Conservation (phyloP, 371 early-diverging fungal genomes). For the Blastocladiella emersonii region DNA sequence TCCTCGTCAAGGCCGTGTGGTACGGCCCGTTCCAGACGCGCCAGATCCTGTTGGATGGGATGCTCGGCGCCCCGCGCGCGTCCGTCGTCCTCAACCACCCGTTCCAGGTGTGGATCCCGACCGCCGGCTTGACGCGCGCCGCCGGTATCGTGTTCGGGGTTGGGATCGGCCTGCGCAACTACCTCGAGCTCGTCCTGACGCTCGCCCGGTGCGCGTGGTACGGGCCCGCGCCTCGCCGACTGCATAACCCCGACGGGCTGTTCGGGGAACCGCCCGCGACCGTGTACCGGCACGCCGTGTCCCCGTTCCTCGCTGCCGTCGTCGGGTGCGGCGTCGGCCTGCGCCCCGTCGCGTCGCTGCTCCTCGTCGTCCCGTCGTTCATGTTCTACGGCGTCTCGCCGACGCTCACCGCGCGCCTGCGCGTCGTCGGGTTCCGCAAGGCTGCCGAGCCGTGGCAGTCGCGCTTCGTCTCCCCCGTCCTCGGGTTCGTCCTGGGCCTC, state of each 20-base stretch:
- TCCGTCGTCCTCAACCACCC: not conserved
- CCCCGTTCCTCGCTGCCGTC: not conserved
- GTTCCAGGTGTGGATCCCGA: not conserved
- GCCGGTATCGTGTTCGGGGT: not conserved
- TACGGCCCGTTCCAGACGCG: not conserved
- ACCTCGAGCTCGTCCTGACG: not conserved
- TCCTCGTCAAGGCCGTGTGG: not conserved
- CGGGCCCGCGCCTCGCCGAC: not conserved
- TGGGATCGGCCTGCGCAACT: not conserved
- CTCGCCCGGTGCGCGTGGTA: not conserved
- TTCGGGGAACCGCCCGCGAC: not conserved
- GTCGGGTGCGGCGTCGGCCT: not conserved
- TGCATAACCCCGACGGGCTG: not conserved
- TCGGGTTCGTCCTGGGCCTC: not conserved
- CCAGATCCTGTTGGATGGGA: not conserved
- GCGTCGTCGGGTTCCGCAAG: not conserved
- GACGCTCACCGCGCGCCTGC: not conserved
- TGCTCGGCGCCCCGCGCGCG: not conserved
- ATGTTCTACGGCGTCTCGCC: not conserved
- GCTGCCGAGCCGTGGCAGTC: not conserved
- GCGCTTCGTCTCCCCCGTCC: not conserved
- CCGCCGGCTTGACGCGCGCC: not conserved
- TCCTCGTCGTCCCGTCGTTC: not conserved
- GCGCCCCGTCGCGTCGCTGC: not conserved
- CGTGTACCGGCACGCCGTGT: not conserved